Base-by-base conservation (phyloP, 2,329 filamentous ascomycete genomes). In the Claviceps monticola region DNA sequence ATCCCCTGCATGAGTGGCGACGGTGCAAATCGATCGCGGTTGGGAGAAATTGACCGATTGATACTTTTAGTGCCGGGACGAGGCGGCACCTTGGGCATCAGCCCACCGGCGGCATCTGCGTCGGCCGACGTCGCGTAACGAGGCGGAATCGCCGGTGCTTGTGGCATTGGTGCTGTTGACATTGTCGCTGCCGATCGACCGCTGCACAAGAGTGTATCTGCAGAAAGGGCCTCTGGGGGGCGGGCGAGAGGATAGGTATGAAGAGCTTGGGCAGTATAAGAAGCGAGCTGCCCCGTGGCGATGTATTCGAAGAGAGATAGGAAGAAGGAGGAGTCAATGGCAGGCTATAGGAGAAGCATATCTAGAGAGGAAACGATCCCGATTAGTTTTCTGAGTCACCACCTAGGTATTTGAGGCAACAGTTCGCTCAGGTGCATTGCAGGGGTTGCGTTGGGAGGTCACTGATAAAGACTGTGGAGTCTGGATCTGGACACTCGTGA, bases 1-100 rank as follows among this genome's bases (percentile, higher is more conserved):
- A 83, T 79, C 52, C 72, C 78, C 61, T 88, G 86, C 65, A 91
- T 93, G 61, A 96, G 74, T 8, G 91, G 91, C 50, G 90, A 95
- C 49, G 81, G 88, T 38, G 88, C 86, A 65, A 86, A 95, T 60
- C 83, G 83, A 60, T 88, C 84, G 59, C 83, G 80, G 59, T 80
- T 78, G 44, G 88, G 88, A 51, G 88, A 95, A 56, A 83, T 66
- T 34, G 88, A 87, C 66, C 88, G 85, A 57, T 88, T 83, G 59
- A 81, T 63, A 46, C 84, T 85, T 64, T 83, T 83, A 46, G 81
- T 80, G 50, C 66, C 58, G 4, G 90, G 90, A 56, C 90, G 86
- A 55, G 88, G 85, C 56, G 90, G 90, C 48, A 95, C 76, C 62
- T 79, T 80, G 55, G 90, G 89, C 43, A 79, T 69, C 44, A 60